phyloP scores from a whole-genome alignment of 1,284 basidiomycete species.

The Ustilago loliicola region DNA sequence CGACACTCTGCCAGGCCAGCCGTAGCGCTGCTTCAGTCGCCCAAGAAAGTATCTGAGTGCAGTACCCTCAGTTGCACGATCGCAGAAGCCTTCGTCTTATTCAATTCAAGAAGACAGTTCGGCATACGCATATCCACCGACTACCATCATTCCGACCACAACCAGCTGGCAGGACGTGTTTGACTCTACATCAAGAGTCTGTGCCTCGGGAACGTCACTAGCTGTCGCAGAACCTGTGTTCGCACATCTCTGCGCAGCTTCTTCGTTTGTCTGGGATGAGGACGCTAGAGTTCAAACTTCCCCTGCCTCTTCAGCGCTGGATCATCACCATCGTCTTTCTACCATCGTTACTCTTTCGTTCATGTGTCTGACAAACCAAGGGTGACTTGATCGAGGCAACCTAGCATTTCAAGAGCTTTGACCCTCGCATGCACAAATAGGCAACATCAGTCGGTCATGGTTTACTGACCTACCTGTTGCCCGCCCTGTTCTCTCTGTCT shows the following conservation, averaged over 20 bases:
- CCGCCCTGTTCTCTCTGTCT: slow-evolving; percentile 42
- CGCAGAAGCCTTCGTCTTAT: too few relatives aligned
- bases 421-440: slow-evolving; percentile 56
- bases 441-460: slow-evolving; percentile 34
- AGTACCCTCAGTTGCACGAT: too few relatives aligned
- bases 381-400: slow-evolving; percentile 62
- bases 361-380: slow-evolving; percentile 34
- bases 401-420: slow-evolving; percentile 58
- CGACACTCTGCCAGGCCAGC: background rate
- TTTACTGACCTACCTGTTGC: slow-evolving; percentile 45
- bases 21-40: background rate
- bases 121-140: background rate
- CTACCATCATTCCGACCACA: background rate
- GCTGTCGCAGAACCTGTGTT: background rate
- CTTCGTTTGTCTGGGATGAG: slow-evolving; percentile 52
- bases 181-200: slow-evolving; percentile 52
- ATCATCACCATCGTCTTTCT: background rate
- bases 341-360: slow-evolving; percentile 32
- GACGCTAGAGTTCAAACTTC: slow-evolving; percentile 34
- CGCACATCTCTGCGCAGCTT: slow-evolving; percentile 1
- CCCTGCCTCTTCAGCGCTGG: slow-evolving; percentile 41
- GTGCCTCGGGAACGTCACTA: slow-evolving; percentile 47
- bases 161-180: slow-evolving; percentile 43
- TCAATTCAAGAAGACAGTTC: background rate
- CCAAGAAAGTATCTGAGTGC: background rate